A percentile compares a stretch with the other conserved stretches of the same genome.
These are phyloP conservation scores for Xylariales sp. DNA, from an alignment of 2,329 filamentous ascomycete genomes.

Conservation along the genomic window DNA sequence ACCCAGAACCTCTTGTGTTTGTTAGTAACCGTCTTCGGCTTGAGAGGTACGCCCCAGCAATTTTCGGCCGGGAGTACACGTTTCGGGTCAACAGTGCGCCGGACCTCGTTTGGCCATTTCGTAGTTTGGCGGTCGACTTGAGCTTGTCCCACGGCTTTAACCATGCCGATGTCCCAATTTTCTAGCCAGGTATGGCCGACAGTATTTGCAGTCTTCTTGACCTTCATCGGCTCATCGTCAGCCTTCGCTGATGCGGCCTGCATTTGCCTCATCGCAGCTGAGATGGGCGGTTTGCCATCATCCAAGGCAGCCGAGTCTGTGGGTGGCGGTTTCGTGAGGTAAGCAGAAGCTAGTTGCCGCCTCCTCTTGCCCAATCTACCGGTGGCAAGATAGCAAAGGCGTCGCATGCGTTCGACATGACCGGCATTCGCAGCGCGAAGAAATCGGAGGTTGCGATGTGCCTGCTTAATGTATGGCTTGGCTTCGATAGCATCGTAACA, in stretches of 20 bases:
- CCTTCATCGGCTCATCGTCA: not conserved
- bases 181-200: slow-evolving; percentile 37
- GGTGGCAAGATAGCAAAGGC: slow-evolving; percentile 45
- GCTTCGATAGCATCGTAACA: slow-evolving; percentile 24
- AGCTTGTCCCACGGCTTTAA: slow-evolving; percentile 35
- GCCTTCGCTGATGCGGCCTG: not conserved
- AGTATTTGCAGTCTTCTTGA: too few species aligned
- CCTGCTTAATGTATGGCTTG: slow-evolving; percentile 32
- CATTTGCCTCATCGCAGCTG: not conserved
- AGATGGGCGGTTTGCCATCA: not conserved
- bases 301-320: slow-evolving; percentile 37
- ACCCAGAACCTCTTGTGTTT: slow-evolving; percentile 47
- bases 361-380: slow-evolving; percentile 49
- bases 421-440: slow-evolving; percentile 52
- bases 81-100: slow-evolving; percentile 29
- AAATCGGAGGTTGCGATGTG: slow-evolving; percentile 37
- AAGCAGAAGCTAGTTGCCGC: slow-evolving; percentile 37
- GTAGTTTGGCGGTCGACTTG: slow-evolving; percentile 33
- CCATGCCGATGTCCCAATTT: slow-evolving; percentile 43
- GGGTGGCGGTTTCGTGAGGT: slow-evolving; percentile 35
- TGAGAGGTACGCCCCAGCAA: slow-evolving; percentile 44
- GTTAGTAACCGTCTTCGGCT: slow-evolving; percentile 33
- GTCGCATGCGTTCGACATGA: slow-evolving; percentile 39
- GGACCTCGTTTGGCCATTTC: slow-evolving; percentile 22
- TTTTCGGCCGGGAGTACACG: slow-evolving; percentile 36